Evolutionary conservation across 345 rosid species (phyloP).

Genomic region (Aurinia saxatilis): DNA sequence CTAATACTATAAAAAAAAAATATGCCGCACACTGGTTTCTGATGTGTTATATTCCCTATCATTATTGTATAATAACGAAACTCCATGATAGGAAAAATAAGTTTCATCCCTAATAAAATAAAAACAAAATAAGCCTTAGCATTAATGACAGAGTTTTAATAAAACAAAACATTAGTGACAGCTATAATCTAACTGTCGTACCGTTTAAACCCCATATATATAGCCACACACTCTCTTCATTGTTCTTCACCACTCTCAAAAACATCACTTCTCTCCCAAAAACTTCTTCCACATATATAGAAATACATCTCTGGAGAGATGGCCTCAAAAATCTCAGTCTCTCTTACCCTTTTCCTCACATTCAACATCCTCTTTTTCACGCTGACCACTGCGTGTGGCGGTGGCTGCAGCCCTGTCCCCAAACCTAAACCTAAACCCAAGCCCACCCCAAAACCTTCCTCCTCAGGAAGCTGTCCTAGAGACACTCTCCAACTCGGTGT

Average conservation of each 20-base stretch:
- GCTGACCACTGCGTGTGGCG: background rate
- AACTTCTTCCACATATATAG: no score
- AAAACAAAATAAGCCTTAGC: no score
- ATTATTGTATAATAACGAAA: no score
- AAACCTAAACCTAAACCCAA: background rate
- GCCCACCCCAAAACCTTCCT: background rate
- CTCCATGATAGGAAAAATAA: no score
- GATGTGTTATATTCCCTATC: no score
- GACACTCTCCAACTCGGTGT: no score
- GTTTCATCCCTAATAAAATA: no score
- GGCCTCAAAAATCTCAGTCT: background rate
- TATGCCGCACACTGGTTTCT: no score
- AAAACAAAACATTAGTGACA: background rate
- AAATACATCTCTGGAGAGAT: background rate
- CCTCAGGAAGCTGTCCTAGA: no score
- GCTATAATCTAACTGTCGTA: background rate
- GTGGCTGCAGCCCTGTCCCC: background rate
- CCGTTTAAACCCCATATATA: background rate
- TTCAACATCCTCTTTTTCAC: background rate
- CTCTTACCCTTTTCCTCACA: background rate
- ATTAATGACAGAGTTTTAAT: no score
- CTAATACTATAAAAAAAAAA: no score
- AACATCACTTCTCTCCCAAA: background rate
- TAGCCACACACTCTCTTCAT: background rate
- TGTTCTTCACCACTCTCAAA: background rate